Conservation (phyloP, 73 alveolate species). For the Paramecium sonneborni region DNA sequence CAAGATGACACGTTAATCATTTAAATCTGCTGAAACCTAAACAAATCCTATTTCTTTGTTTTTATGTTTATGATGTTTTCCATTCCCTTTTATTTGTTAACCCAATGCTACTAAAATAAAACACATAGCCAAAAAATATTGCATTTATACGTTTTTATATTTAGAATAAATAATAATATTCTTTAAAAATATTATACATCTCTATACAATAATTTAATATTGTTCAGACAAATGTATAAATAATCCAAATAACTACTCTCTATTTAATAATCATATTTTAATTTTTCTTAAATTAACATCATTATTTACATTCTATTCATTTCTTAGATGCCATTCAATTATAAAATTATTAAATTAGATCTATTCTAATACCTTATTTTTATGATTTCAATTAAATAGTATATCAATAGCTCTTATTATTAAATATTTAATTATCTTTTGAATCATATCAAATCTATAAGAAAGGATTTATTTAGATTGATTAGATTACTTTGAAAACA, state of each 20-base stretch:
- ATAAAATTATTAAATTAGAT: too few species aligned
- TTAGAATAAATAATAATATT: background rate
- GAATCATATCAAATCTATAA: too few species aligned
- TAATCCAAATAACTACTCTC: background rate
- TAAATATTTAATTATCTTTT: too few species aligned
- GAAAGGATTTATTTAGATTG: too few species aligned
- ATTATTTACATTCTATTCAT: too few species aligned
- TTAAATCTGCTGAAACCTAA: conserved; percentile 41
- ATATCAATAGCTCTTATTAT: too few species aligned
- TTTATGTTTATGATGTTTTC: conserved; percentile 6
- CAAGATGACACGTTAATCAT: conserved; percentile 10
- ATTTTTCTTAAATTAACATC: too few species aligned
- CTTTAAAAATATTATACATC: background rate
- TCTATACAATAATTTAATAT: background rate
- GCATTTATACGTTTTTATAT: background rate
- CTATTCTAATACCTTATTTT: too few species aligned
- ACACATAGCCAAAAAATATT: background rate
- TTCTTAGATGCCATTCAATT: too few species aligned
- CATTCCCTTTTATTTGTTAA: background rate
- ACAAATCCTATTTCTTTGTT: conserved; percentile 34
- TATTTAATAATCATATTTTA: too few species aligned
- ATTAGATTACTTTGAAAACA: too few species aligned
- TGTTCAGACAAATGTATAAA: background rate
- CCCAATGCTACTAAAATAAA: background rate
- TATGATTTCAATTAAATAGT: too few species aligned